Conservation (phyloP, 208 protist species). For the Crithidia sp. region DNA sequence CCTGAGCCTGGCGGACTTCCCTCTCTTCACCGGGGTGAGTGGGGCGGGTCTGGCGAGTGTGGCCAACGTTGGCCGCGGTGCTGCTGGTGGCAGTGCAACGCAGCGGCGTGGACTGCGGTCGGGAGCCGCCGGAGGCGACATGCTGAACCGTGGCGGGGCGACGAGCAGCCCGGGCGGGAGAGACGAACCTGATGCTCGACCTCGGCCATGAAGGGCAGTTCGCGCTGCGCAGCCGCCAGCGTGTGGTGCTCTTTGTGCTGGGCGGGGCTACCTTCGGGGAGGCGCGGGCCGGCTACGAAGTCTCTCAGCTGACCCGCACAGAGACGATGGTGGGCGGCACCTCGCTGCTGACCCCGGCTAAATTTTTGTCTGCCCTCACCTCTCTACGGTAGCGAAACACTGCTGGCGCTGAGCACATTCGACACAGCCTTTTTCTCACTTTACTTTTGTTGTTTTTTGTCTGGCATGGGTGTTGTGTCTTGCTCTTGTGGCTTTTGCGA, state of each 20-base stretch:
- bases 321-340: conserved; percentile 80
- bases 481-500: neutral
- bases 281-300: conserved; percentile 68
- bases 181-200: conserved; percentile 41
- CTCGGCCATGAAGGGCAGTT: conserved; percentile 56
- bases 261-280: conserved; percentile 79
- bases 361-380: conserved; percentile 46
- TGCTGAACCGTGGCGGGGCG: conserved; percentile 1
- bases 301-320: conserved; percentile 45
- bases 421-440: neutral
- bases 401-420: no score
- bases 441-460: neutral
- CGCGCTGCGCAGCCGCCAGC: conserved; percentile 43
- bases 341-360: conserved; percentile 56
- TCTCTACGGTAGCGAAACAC: conserved; percentile 32
- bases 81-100: conserved; percentile 14
- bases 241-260: conserved; percentile 78
- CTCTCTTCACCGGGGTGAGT: conserved; percentile 41
- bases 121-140: neutral
- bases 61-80: neutral
- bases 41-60: conserved; percentile 10
- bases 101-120: conserved; percentile 18
- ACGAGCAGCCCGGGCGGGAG: conserved; percentile 6
- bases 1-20: conserved; percentile 66
- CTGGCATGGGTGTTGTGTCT: neutral